Evolutionary conservation across 805 yeast species (phyloP).

Genomic region (Schwanniomyces polymorphus): DNA sequence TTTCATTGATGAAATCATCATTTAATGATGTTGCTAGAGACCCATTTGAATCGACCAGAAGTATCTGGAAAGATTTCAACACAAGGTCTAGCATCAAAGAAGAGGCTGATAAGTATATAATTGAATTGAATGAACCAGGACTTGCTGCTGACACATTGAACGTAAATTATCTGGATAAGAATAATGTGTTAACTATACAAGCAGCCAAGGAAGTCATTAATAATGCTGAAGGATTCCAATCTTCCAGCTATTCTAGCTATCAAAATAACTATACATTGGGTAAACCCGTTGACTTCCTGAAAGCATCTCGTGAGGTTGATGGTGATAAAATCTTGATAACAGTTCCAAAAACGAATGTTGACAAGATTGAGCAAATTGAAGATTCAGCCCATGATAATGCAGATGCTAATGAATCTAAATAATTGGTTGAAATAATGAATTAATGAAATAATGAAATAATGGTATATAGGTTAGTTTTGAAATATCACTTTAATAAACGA

Average conservation of each 20-base stretch:
- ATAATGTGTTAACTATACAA: slow-evolving; percentile 21
- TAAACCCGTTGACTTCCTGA: slow-evolving; percentile 20
- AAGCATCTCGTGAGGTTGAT: slow-evolving; percentile 18
- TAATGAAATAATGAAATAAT: background rate
- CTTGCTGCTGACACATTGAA: slow-evolving; percentile 18
- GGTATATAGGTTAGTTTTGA: background rate
- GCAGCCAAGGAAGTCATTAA: slow-evolving; percentile 12
- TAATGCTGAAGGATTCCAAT: slow-evolving; percentile 6
- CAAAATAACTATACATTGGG: slow-evolving; percentile 20
- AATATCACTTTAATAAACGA: background rate
- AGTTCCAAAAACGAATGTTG: slow-evolving; percentile 17
- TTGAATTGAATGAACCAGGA: slow-evolving; percentile 13
- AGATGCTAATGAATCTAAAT: background rate
- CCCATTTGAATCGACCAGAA: background rate
- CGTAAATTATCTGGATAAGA: slow-evolving; percentile 21
- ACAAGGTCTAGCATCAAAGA: slow-evolving; percentile 22
- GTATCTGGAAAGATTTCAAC: slow-evolving; percentile 10
- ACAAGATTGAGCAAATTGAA: background rate
- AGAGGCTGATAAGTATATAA: slow-evolving; percentile 21
- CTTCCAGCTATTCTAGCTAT: slow-evolving; percentile 13
- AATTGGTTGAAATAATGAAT: background rate
- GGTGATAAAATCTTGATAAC: slow-evolving; percentile 17
- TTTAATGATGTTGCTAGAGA: slow-evolving; percentile 1
- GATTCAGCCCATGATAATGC: background rate
- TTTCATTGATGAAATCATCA: background rate